Conservation (phyloP, 441 rosid species). For the Gossypium schwendimanii region DNA sequence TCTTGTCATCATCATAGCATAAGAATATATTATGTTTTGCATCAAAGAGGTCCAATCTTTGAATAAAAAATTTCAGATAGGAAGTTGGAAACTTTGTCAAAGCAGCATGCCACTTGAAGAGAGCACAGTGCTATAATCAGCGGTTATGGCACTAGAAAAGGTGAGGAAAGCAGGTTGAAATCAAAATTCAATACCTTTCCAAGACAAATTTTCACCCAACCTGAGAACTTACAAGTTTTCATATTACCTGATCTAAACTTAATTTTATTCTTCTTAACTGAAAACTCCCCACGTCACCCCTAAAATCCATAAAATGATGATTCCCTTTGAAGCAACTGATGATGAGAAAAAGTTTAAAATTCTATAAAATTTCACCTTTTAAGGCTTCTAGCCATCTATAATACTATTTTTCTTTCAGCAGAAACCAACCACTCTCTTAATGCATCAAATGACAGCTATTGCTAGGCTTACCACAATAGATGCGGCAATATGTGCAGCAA, state of each 20-base stretch:
- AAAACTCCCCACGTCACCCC: neutral
- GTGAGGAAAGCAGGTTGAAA: neutral
- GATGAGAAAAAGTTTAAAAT: neutral
- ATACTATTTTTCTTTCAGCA: neutral
- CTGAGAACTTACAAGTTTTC: neutral
- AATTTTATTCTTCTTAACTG: neutral
- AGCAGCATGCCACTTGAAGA: neutral
- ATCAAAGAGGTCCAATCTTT: neutral
- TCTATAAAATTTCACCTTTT: neutral
- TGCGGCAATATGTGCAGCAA: neutral
- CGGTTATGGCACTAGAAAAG: neutral
- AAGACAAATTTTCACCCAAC: neutral
- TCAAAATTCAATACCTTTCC: neutral
- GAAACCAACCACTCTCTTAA: constrained; percentile 2
- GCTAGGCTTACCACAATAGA: neutral
- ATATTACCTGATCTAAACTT: neutral
- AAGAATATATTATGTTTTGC: neutral
- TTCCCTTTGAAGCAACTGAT: neutral
- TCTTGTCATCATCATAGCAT: neutral
- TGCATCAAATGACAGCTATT: neutral
- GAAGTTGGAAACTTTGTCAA: neutral
- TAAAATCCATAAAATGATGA: neutral
- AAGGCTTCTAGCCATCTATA: neutral
- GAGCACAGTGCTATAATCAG: neutral
- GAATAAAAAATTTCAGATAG: neutral